phyloP scores from a whole-genome alignment of 1,284 basidiomycete genomes.

The Ustilago tritici region DNA sequence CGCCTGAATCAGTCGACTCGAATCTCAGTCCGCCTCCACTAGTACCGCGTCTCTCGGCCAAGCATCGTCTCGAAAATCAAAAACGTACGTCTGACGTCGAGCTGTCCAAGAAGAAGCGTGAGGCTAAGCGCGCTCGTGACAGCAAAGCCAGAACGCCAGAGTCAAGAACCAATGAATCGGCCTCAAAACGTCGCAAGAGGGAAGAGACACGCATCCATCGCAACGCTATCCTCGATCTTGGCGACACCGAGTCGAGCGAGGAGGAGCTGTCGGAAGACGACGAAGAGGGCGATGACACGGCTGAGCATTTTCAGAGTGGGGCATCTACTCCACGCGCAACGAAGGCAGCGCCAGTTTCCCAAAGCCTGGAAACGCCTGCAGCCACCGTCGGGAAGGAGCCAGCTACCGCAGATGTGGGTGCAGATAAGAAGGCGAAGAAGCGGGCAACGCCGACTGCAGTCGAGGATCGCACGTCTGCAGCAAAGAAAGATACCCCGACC shows the following conservation, averaged over 20 bases:
- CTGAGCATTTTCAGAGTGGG: constrained; percentile 17
- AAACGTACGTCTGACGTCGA: constrained; percentile 33
- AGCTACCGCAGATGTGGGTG: neutral
- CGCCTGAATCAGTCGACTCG: constrained; percentile 31
- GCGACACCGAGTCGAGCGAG: constrained; percentile 51
- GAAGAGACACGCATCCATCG: constrained; percentile 46
- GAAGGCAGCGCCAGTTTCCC: neutral
- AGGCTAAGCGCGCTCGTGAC: constrained; percentile 23
- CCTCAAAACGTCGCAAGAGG: constrained; percentile 35
- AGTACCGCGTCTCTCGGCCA: constrained; percentile 26
- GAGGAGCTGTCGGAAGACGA: constrained; percentile 18
- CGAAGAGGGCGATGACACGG: constrained; percentile 17
- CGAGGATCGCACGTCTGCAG: constrained; percentile 19
- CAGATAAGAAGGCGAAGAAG: constrained; percentile 24
- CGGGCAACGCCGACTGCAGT: constrained; percentile 7
- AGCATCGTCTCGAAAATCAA: constrained; percentile 35
- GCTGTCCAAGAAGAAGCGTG: constrained; percentile 42
- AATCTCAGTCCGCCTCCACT: constrained; percentile 36
- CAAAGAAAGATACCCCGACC: constrained; percentile 27
- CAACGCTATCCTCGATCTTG: constrained; percentile 44
- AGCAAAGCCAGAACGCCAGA: constrained; percentile 13
- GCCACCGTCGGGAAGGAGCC: neutral
- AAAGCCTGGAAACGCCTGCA: neutral
- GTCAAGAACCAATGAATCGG: constrained; percentile 29
- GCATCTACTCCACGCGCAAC: constrained; percentile 27